Conservation (phyloP, 371 early-diverging fungal genomes). For the Mortierella sp. region DNA sequence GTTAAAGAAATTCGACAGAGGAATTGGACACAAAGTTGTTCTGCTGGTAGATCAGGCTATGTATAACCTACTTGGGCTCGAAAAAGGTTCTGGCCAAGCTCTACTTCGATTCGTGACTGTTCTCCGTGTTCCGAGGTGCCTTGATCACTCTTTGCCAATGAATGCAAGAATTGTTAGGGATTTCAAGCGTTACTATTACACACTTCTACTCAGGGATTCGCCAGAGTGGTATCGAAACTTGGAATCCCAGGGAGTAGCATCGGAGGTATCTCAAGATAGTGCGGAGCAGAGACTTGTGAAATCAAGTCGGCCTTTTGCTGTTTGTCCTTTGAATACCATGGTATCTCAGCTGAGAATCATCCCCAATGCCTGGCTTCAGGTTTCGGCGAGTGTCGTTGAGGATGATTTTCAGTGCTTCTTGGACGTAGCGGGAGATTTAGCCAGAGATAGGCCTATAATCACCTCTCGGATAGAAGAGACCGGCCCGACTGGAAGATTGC, state of each 20-base stretch:
- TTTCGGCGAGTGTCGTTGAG: not conserved
- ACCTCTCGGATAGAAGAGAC: not conserved
- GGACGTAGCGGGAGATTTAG: not conserved
- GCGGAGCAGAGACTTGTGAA: not conserved
- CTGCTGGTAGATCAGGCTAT: not conserved
- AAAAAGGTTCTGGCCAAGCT: no score
- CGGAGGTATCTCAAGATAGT: not conserved
- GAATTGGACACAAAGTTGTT: not conserved
- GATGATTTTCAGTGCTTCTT: not conserved
- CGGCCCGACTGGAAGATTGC: not conserved
- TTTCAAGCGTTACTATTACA: constrained; percentile 10
- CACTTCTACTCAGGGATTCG: not conserved
- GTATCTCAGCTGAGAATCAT: not conserved
- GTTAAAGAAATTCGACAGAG: constrained; percentile 5
- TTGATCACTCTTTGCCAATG: constrained; percentile 6
- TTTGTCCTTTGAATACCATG: not conserved
- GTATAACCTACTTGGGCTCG: not conserved
- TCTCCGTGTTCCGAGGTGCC: not conserved
- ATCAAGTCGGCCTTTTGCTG: not conserved
- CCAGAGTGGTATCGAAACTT: not conserved
- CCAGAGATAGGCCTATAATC: not conserved
- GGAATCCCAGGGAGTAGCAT: not conserved
- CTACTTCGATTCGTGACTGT: not conserved
- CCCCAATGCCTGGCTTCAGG: not conserved
- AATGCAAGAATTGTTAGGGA: not conserved